Evolutionary conservation across 345 rosid genomes (phyloP), one percentile per base, ranked within the genome.

Genomic region (Nephelium lappaceum): DNA sequence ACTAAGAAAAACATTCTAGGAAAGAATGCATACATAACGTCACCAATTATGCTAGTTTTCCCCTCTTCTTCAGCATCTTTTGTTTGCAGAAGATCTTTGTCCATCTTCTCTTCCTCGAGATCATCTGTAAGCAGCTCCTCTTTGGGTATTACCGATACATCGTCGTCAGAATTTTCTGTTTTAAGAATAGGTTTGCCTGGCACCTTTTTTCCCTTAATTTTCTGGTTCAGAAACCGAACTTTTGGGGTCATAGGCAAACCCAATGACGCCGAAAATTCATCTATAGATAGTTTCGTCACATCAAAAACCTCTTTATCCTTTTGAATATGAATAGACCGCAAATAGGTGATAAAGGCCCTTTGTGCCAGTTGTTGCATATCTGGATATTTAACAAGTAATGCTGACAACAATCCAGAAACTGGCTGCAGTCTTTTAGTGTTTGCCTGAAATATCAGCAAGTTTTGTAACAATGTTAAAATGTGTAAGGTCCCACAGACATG

Each of bases 291-390:
- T 79, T 88, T 89, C 41, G 58, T 73, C 80, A 94, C 97, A 78
- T 96, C 99, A 67, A 94, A 96, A 69, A 94, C 86, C 79, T 92
- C 95, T 82, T 92, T 96, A 76, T 96, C 98, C 80, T 89, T 96
- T 83, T 89, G 95, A 67, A 90, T 81, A 82, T 89, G 83, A 72
- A 96, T 88, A 11, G 97, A 96, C 77, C 94, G 93, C 86, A 96
- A 49, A 77, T 96, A 94, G 68, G 95, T 94, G 72, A 87, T 83
- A 75, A 92, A 94, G 80, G 98, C 95, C 84, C 92, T 90, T 82
- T 90, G 91, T 75, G 98, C 98, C 85, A 88, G 87, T 64, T 83
- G 81, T 81, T 90, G 93, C 82, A 94, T 75, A 76, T 90, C 87
- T 27, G 90, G 87, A 87, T 90, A 85, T 74, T 94, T 85, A 74